Evolutionary conservation across 176 grass and related monocot species (phyloP), one percentile per base, ranked within the genome.

Genomic region (Carex parvula): DNA sequence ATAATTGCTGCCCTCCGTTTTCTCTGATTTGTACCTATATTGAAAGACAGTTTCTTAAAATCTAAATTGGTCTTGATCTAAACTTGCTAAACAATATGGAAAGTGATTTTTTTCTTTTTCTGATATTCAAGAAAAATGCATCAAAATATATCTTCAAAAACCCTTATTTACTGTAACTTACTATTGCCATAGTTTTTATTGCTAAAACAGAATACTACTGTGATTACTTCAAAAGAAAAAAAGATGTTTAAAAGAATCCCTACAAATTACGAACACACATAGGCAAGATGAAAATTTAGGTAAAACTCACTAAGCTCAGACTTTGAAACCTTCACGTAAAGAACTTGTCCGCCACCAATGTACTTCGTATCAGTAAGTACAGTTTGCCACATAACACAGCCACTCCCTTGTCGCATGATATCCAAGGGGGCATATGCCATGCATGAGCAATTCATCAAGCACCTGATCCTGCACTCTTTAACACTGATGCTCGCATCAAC

Each of bases 281-380:
- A 41, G 16, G 33, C 0, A 69, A 39, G 37, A 37, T n/a, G 17
- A 35, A n/a, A 39, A 60, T 1, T 5, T 21, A 78, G 18, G 48
- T n/a, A 61, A 60, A 35, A 46, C 15, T 14, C 82, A 91, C 89
- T 89, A 3, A 84, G n/a, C 2, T 88, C 86, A 57, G 77, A 87
- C 52, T 69, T 53, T 17, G 83, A 73, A 14, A 88, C 80, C 30
- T 86, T 84, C 37, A 96, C 66, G 48, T 89, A 86, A n/a, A 94
- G 70, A 64, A 85, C 85, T 66, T 92, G 87, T 2, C 79, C 88
- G 13, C 48, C 42, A 2, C 30, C 48, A 57, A 83, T 22, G 9
- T 56, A 64, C 64, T 14, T 83, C 0, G 20, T 73, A 54, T 95
- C 90, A 15, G 85, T 24, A 53, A 94, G 87, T 60, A 60, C 82